Conservation (phyloP, 2,329 filamentous ascomycete genomes). For the Hymenoscyphus fructigenus region DNA sequence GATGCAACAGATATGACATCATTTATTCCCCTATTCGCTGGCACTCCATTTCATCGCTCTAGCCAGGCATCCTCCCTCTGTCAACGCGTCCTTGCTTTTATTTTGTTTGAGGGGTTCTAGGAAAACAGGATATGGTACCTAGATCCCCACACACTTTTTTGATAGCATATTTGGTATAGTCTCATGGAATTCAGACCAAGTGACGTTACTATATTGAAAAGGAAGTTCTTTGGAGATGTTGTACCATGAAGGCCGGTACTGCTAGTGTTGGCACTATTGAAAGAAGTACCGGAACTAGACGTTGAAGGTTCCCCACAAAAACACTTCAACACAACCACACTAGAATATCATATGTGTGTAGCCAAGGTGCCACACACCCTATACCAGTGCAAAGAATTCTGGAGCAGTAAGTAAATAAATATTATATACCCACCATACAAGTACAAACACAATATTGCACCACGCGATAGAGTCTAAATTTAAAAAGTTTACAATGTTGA, state of each 20-base stretch:
- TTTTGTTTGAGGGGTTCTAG: neutral
- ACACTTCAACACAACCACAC: neutral
- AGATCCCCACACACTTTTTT: neutral
- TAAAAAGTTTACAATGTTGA: too few relatives aligned
- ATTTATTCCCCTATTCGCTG: neutral
- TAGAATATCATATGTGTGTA: neutral
- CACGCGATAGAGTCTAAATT: neutral
- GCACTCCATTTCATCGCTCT: neutral
- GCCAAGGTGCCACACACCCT: neutral
- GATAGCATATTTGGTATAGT: neutral
- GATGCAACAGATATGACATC: neutral
- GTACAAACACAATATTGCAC: neutral
- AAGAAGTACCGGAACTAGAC: neutral
- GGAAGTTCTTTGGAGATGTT: neutral
- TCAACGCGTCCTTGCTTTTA: neutral
- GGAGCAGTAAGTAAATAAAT: neutral
- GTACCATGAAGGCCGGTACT: neutral
- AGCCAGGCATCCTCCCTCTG: neutral
- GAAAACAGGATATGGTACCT: neutral
- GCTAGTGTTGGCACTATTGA: neutral
- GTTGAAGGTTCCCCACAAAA: neutral
- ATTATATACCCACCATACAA: neutral
- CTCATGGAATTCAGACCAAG: neutral
- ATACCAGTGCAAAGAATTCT: neutral
- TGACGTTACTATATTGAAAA: neutral